These are phyloP conservation scores for Phaeosphaeriaceae sp. DNA, from an alignment of 2,329 filamentous ascomycete genomes.

Conservation along the genomic window DNA sequence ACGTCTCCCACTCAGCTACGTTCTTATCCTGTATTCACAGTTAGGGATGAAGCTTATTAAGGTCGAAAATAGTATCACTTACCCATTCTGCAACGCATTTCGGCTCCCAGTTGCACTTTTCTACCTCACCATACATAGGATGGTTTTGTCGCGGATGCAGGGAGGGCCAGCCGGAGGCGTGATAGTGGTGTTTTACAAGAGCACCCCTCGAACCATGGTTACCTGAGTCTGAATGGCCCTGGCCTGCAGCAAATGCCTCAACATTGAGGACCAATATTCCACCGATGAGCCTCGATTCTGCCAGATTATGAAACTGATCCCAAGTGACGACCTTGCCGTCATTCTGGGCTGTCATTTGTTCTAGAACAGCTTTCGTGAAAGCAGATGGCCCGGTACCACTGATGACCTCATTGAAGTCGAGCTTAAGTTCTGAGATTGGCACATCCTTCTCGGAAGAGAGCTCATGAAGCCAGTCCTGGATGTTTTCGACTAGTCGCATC, in stretches of 20 bases:
- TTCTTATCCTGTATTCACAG: constrained; percentile 58
- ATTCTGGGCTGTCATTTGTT: constrained; percentile 63
- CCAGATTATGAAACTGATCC: constrained; percentile 69
- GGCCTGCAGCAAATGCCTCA: constrained; percentile 74
- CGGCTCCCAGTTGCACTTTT: constrained; percentile 72
- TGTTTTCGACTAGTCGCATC: constrained; percentile 71
- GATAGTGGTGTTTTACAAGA: constrained; percentile 76
- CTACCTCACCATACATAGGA: constrained; percentile 72
- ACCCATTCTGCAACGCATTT: constrained; percentile 69
- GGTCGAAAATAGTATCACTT: constrained; percentile 4
- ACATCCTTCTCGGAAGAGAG: constrained; percentile 66
- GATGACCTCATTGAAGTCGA: constrained; percentile 76
- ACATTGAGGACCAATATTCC: constrained; percentile 72
- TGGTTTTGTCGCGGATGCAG: constrained; percentile 71
- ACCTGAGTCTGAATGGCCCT: constrained; percentile 75
- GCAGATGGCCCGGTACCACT: constrained; percentile 75
- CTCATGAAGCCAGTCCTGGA: constrained; percentile 68
- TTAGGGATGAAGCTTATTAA: constrained; percentile 9
- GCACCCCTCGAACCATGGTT: constrained; percentile 71
- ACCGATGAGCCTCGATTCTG: constrained; percentile 69
- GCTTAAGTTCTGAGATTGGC: constrained; percentile 64
- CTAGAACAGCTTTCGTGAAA: constrained; percentile 69
- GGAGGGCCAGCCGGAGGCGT: constrained; percentile 74
- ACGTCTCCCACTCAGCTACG: constrained; percentile 64
- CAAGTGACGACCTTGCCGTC: constrained; percentile 60